phyloP scores from a whole-genome alignment of 495 filamentous ascomycete genomes.

The Podospora sp. region DNA sequence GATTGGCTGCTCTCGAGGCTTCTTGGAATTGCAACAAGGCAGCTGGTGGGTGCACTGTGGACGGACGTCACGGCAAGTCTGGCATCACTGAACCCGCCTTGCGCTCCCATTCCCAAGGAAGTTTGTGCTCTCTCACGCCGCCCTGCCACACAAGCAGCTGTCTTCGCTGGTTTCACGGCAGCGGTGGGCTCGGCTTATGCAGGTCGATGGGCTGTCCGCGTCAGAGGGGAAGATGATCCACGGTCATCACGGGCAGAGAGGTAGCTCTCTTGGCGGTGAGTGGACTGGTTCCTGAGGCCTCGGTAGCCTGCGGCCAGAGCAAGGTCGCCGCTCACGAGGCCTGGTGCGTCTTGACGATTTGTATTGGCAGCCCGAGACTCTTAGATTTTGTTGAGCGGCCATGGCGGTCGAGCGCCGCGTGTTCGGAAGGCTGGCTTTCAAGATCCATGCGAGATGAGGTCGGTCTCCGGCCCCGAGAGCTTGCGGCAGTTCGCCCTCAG shows the following conservation, averaged over 20 bases:
- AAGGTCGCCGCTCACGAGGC: slow-evolving; percentile 7
- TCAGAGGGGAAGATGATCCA: not conserved
- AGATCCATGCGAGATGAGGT: not conserved
- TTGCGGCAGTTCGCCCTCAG: slow-evolving; percentile 19
- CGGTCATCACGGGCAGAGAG: not conserved
- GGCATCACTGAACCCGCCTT: not conserved
- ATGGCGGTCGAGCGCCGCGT: not conserved
- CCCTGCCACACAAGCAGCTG: not conserved
- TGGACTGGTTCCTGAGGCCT: not conserved
- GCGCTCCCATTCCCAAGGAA: not conserved
- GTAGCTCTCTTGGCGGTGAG: not conserved
- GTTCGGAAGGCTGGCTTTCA: slow-evolving; percentile 1
- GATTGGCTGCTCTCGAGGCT: not conserved
- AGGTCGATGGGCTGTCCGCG: not conserved
- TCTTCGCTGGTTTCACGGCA: not conserved
- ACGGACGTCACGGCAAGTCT: not conserved
- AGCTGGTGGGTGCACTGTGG: not conserved
- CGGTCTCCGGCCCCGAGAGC: not conserved
- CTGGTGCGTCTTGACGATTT: slow-evolving; percentile 3
- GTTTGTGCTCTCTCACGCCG: not conserved
- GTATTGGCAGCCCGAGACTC: slow-evolving; percentile 12
- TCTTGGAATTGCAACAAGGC: not conserved
- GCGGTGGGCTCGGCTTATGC: not conserved
- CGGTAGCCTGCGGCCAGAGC: not conserved
- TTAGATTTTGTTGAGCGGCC: not conserved